These are phyloP conservation scores for Gaillardinia entomophila DNA, from an alignment of 805 yeast genomes.

Conservation along the genomic window DNA sequence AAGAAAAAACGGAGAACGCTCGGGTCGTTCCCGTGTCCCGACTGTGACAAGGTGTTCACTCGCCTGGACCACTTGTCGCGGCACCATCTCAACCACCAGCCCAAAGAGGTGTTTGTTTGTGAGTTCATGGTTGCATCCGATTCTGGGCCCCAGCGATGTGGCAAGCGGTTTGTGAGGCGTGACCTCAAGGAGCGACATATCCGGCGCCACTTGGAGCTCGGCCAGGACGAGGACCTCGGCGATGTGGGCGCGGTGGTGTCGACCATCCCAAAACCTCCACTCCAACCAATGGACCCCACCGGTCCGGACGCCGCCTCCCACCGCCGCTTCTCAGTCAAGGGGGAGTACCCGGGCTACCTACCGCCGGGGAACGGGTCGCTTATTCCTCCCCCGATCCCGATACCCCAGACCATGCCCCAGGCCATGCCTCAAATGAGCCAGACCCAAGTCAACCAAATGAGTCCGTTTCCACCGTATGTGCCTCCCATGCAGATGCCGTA, in stretches of 20 bases:
- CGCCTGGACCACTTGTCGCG: slow-evolving; percentile 61
- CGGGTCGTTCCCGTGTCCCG: slow-evolving; percentile 39
- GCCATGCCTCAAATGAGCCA: too few relatives aligned
- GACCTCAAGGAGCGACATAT: slow-evolving; percentile 45
- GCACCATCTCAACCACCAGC: slow-evolving; percentile 57
- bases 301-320: too few relatives aligned
- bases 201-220: slow-evolving; percentile 19
- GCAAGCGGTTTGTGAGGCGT: slow-evolving; percentile 56
- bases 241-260: too few relatives aligned
- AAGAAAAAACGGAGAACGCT: slow-evolving; percentile 14
- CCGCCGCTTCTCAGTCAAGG: too few relatives aligned
- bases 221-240: too few relatives aligned
- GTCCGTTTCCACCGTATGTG: too few relatives aligned
- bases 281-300: not conserved
- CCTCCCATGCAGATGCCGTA: too few relatives aligned
- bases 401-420: slow-evolving; percentile 2
- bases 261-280: not conserved
- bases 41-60: slow-evolving; percentile 52
- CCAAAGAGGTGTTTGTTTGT: slow-evolving; percentile 50
- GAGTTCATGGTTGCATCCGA: slow-evolving; percentile 42
- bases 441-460: too few relatives aligned
- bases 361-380: too few relatives aligned
- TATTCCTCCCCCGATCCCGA: slow-evolving; percentile 3
- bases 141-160: slow-evolving; percentile 40
- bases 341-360: too few relatives aligned